Percentiles rank a stretch among this genome's conserved stretches.
Conservation (phyloP, 306 rosid genomes). For the Trichosanthes cucumerina region DNA sequence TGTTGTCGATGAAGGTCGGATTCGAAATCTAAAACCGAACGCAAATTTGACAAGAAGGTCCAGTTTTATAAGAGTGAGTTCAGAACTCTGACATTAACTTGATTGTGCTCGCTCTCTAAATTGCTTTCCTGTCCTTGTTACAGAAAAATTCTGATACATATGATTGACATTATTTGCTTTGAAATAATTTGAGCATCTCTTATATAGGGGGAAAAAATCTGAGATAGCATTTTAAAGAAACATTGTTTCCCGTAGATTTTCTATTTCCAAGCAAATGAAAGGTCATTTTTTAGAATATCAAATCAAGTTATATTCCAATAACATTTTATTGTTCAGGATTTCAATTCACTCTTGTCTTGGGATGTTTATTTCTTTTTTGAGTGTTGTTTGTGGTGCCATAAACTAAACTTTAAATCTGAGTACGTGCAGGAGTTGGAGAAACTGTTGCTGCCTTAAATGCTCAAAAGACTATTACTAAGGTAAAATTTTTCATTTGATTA, state of each 20-base stretch:
- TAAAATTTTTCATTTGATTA: neutral
- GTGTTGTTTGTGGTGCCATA: neutral
- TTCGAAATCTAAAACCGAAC: neutral
- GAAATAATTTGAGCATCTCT: neutral
- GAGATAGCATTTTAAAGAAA: neutral
- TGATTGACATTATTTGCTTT: neutral
- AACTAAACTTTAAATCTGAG: neutral
- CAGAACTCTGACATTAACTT: neutral
- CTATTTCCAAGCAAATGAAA: too few species aligned
- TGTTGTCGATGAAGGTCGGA: neutral
- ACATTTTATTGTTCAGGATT: neutral
- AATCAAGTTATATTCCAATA: too few species aligned
- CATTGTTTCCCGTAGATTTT: too few species aligned
- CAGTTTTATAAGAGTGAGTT: conserved; percentile 11
- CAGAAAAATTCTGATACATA: neutral
- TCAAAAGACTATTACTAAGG: conserved; percentile 61
- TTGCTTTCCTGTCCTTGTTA: neutral
- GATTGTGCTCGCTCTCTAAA: neutral
- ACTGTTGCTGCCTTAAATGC: conserved; percentile 41
- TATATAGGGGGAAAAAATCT: neutral
- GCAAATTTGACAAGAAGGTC: conserved; percentile 3
- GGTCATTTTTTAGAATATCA: too few species aligned
- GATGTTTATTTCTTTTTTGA: neutral
- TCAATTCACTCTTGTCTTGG: neutral
- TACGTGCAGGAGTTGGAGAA: conserved; percentile 58